A percentile compares a stretch with the other conserved stretches of the same genome.
These are phyloP conservation scores for Suhomyces sp. DNA, from an alignment of 805 yeast genomes.

Conservation along the genomic window DNA sequence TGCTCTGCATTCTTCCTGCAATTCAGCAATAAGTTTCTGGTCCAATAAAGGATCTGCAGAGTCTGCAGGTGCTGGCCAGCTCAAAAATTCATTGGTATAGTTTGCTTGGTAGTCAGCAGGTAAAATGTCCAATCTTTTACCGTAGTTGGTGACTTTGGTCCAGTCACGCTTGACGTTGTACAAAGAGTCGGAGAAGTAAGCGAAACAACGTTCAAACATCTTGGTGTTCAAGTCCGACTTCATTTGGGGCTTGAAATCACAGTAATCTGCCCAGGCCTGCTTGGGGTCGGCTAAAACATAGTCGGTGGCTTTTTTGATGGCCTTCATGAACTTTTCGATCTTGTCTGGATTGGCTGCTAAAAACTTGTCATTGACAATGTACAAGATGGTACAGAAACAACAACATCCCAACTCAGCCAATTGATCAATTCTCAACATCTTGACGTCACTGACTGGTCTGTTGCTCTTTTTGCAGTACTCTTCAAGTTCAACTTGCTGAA, in stretches of 20 bases:
- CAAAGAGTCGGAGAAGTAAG: constrained; percentile 51
- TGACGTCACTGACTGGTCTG: constrained; percentile 44
- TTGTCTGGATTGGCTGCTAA: constrained; percentile 46
- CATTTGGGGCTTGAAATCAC: constrained; percentile 49
- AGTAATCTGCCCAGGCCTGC: constrained; percentile 46
- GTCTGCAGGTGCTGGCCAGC: constrained; percentile 48
- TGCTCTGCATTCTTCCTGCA: constrained; percentile 45
- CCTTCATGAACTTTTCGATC: constrained; percentile 43
- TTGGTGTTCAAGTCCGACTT: constrained; percentile 38
- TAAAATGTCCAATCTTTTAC: constrained; percentile 51
- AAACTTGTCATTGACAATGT: constrained; percentile 52
- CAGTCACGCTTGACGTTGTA: constrained; percentile 57
- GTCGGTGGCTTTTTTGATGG: constrained; percentile 52
- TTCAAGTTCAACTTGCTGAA: constrained; percentile 57
- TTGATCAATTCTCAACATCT: constrained; percentile 55
- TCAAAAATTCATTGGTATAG: constrained; percentile 49
- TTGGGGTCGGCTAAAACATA: constrained; percentile 43
- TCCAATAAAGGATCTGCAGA: constrained; percentile 46
- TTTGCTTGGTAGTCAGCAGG: constrained; percentile 49
- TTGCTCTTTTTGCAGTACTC: constrained; percentile 45
- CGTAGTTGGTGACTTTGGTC: constrained; percentile 54
- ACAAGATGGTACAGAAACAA: constrained; percentile 55
- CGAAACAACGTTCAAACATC: constrained; percentile 52
- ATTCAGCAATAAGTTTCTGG: constrained; percentile 45
- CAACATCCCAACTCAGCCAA: constrained; percentile 58